Evolutionary conservation across 371 early-diverging fungal species (phyloP).

Genomic region (Paraphysoderma sedebokerense): DNA sequence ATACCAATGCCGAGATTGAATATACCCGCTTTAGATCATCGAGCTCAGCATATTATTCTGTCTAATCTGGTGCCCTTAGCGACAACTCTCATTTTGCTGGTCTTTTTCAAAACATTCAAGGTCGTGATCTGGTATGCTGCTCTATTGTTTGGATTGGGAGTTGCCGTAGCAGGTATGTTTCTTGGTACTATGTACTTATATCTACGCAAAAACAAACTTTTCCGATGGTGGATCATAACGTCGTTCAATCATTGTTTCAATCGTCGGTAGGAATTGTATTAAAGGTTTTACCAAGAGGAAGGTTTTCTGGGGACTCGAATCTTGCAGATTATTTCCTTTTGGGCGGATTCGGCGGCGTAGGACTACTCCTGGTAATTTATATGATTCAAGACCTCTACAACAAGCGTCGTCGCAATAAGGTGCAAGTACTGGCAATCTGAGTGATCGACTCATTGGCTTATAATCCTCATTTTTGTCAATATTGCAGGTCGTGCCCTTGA

Average conservation of each 20-base stretch:
- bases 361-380: background rate
- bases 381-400: background rate
- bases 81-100: background rate
- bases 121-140: background rate
- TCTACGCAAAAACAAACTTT: too few relatives aligned
- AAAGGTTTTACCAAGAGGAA: background rate
- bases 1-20: background rate
- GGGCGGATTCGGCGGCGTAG: background rate
- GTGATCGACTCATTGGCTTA: too few relatives aligned
- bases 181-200: too few relatives aligned
- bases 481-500: too few relatives aligned
- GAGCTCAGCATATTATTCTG: conserved; percentile 1
- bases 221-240: too few relatives aligned
- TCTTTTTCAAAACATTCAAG: conserved; percentile 1
- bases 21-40: conserved; percentile 1
- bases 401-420: background rate
- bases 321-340: background rate
- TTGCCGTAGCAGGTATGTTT: background rate
- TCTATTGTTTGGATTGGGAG: background rate
- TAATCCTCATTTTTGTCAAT: too few relatives aligned
- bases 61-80: background rate
- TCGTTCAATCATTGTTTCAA: too few relatives aligned
- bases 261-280: background rate
- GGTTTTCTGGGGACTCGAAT: background rate
- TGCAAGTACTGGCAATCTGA: too few relatives aligned